Evolutionary conservation across 2,329 filamentous ascomycete genomes (phyloP).

Genomic region (Hymenoscyphus scutula): DNA sequence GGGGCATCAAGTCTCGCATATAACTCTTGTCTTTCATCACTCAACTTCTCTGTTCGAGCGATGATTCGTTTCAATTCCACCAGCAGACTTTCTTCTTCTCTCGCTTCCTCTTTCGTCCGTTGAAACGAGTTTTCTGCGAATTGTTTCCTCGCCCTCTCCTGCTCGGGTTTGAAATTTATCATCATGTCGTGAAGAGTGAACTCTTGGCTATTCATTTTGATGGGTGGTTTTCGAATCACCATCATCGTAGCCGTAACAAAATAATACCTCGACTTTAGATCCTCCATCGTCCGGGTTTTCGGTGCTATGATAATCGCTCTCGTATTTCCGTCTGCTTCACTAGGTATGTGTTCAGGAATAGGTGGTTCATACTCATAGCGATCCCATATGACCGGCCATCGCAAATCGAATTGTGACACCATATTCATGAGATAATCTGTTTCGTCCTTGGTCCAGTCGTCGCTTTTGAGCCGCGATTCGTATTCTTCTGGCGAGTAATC

Average conservation of each 20-base stretch:
- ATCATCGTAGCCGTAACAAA: constrained; percentile 80
- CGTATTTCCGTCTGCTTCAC: constrained; percentile 41
- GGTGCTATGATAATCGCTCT: constrained; percentile 52
- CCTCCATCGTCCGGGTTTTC: constrained; percentile 70
- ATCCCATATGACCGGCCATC: constrained; percentile 90
- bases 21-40: constrained; percentile 82
- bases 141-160: constrained; percentile 78
- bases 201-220: constrained; percentile 84
- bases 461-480: constrained; percentile 65
- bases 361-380: constrained; percentile 74
- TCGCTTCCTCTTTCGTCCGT: constrained; percentile 80
- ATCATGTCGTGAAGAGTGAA: constrained; percentile 82
- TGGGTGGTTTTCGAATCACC: constrained; percentile 72
- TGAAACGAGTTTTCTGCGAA: constrained; percentile 78
- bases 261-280: constrained; percentile 90
- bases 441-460: constrained; percentile 87
- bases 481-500: constrained; percentile 89
- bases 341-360: constrained; percentile 39
- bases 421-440: constrained; percentile 85
- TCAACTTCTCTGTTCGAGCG: constrained; percentile 78
- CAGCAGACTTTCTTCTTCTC: constrained; percentile 86
- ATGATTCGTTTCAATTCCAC: constrained; percentile 91
- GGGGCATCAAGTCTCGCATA: constrained; percentile 86
- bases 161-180: constrained; percentile 77
- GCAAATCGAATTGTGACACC: constrained; percentile 75